phyloP scores from a whole-genome alignment of 768 basidiomycete species.

The Neoboletus magnificus region DNA sequence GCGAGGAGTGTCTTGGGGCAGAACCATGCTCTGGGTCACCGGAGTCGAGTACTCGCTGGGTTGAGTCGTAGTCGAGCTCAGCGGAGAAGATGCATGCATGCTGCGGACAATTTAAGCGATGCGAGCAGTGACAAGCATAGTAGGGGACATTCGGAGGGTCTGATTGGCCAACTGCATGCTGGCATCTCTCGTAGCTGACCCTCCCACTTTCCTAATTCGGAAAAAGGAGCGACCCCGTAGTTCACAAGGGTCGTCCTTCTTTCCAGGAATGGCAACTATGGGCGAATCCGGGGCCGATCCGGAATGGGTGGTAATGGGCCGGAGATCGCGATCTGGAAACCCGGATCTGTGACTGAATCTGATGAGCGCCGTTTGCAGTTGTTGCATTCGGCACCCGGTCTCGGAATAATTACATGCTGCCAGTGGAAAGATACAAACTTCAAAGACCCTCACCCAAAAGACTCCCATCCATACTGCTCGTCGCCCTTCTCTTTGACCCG shows the following conservation, averaged over 20 bases:
- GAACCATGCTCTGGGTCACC: background rate
- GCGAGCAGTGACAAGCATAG: conserved; percentile 11
- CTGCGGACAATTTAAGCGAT: conserved; percentile 26
- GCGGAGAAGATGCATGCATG: background rate
- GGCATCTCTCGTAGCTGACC: too few relatives aligned
- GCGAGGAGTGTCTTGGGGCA: background rate
- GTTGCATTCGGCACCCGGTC: conserved; percentile 38
- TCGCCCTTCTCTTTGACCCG: conserved; percentile 15
- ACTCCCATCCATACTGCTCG: conserved; percentile 28
- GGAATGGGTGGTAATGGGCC: conserved; percentile 8
- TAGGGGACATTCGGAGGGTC: too few relatives aligned
- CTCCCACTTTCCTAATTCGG: background rate
- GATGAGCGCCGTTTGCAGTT: conserved; percentile 36
- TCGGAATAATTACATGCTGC: conserved; percentile 38
- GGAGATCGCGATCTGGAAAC: conserved; percentile 17
- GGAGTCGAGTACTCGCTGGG: conserved; percentile 12
- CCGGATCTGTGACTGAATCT: conserved; percentile 31
- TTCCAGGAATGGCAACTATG: background rate
- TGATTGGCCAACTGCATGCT: too few relatives aligned
- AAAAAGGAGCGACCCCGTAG: background rate
- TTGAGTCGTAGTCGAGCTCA: too few relatives aligned
- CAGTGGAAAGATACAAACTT: conserved; percentile 34
- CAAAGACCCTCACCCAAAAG: conserved; percentile 32
- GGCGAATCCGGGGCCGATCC: conserved; percentile 31
- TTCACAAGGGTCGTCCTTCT: conserved; percentile 6